A percentile compares a stretch with the other conserved stretches of the same genome.
Conservation (phyloP, 352 stramenopile genomes). For the Pythium sp. region DNA sequence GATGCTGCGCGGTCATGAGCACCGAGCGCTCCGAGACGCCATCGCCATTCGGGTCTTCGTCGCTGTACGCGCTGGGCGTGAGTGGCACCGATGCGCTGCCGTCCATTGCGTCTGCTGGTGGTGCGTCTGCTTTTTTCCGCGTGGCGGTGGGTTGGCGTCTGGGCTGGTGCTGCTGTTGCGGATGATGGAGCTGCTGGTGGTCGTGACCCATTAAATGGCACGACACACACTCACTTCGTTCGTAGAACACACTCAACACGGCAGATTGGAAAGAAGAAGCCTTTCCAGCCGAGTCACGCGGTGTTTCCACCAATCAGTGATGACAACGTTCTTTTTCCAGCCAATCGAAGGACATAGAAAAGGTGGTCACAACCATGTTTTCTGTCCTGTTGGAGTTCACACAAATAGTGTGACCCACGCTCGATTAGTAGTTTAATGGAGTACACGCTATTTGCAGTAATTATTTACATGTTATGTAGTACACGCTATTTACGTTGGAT, state of each 20-base stretch:
- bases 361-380: background rate
- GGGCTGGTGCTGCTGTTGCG: background rate
- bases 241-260: background rate
- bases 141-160: constrained; percentile 10
- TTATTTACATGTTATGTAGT: background rate
- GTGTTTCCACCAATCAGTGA: constrained; percentile 6
- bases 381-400: too few relatives aligned
- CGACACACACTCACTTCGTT: constrained; percentile 6
- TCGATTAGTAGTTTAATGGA: background rate
- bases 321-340: background rate
- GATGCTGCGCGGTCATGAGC: constrained; percentile 16
- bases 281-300: background rate
- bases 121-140: background rate
- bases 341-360: constrained; percentile 3
- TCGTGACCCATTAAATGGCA: constrained; percentile 8
- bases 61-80: constrained; percentile 7
- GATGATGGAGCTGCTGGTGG: constrained; percentile 6
- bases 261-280: background rate
- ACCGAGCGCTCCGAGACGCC: constrained; percentile 28
- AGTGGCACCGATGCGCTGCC: constrained; percentile 8
- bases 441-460: background rate
- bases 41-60: constrained; percentile 1
- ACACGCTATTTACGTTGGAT: background rate
- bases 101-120: constrained; percentile 5
- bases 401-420: background rate